These are phyloP conservation scores for Colletotrichum tamarilloi DNA, from an alignment of 2,329 filamentous ascomycete genomes.

Conservation along the genomic window DNA sequence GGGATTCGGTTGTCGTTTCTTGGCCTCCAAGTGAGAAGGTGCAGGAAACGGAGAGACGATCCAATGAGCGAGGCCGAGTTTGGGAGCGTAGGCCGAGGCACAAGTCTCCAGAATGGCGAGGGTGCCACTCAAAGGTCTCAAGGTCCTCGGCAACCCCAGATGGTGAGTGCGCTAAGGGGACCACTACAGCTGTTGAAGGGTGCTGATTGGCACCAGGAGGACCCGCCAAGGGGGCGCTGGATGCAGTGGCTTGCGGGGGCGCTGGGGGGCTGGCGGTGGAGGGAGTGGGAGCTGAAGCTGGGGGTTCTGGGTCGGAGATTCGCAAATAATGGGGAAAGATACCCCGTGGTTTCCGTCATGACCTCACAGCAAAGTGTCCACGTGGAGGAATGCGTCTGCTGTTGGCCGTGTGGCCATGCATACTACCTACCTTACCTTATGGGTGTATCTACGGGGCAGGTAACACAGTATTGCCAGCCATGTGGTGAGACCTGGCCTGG, in stretches of 20 bases:
- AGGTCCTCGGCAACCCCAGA: conserved; percentile 36
- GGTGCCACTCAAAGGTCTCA: conserved; percentile 28
- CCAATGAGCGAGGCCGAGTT: conserved; percentile 28
- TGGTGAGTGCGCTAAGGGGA: conserved; percentile 8
- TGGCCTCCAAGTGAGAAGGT: background rate
- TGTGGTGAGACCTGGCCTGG: too few relatives aligned
- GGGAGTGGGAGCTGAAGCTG: conserved; percentile 24
- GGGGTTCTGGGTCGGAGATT: conserved; percentile 30
- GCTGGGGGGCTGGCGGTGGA: conserved; percentile 21
- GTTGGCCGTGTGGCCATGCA: background rate
- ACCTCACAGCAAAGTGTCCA: conserved; percentile 31
- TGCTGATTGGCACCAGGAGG: conserved; percentile 8
- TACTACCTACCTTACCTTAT: background rate
- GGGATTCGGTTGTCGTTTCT: conserved; percentile 1
- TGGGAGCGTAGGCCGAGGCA: conserved; percentile 34
- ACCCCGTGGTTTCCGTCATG: conserved; percentile 27
- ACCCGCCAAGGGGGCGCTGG: conserved; percentile 22
- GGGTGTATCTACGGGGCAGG: too few relatives aligned
- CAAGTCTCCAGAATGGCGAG: conserved; percentile 18
- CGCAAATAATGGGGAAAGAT: conserved; percentile 18
- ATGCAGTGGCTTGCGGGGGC: conserved; percentile 27
- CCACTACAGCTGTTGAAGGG: conserved; percentile 1
- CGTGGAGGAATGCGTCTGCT: conserved; percentile 3
- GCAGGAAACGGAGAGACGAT: conserved; percentile 13
- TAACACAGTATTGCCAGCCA: too few relatives aligned